Percentiles rank a stretch among this genome's conserved stretches.
phyloP scores from a whole-genome alignment of 345 rosid species.

The Rubroshorea leprosula region DNA sequence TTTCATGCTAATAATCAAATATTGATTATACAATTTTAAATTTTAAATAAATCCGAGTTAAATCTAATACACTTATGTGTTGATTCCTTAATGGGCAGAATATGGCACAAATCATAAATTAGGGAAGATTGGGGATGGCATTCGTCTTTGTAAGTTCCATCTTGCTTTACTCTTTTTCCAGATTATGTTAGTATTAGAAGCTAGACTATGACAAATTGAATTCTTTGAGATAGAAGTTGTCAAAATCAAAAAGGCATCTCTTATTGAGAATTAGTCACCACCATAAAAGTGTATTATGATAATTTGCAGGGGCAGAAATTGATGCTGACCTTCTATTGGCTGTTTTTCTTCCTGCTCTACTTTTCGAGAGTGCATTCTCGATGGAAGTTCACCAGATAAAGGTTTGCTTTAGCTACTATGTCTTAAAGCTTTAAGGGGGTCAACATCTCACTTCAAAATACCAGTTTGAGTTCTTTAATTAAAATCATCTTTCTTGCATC shows the following conservation, averaged over 20 bases:
- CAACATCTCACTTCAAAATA: not conserved
- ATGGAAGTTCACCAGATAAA: conserved; percentile 96
- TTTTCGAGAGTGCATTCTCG: conserved; percentile 88
- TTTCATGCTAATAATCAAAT: too few species aligned
- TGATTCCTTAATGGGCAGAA: conserved; percentile 41
- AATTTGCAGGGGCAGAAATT: conserved; percentile 69
- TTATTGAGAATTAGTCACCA: conserved; percentile 4
- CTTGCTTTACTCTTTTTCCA: not conserved
- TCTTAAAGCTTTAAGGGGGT: not conserved
- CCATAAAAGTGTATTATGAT: conserved; percentile 4
- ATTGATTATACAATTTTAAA: too few species aligned
- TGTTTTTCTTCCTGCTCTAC: conserved; percentile 94
- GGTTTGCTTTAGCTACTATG: conserved; percentile 35
- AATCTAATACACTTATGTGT: too few species aligned
- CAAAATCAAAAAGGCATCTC: conserved; percentile 4
- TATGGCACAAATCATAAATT: conserved; percentile 66
- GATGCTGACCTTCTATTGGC: conserved; percentile 86
- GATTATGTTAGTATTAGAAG: not conserved
- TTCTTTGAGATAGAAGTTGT: not conserved
- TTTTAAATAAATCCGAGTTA: too few species aligned
- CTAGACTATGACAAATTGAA: not conserved
- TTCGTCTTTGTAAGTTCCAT: conserved; percentile 73
- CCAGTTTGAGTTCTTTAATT: not conserved
- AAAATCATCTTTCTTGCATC: not conserved
- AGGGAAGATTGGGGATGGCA: conserved; percentile 82